phyloP scores from a whole-genome alignment of 2,329 filamentous ascomycete species.

The Paecilomyces formosus region DNA sequence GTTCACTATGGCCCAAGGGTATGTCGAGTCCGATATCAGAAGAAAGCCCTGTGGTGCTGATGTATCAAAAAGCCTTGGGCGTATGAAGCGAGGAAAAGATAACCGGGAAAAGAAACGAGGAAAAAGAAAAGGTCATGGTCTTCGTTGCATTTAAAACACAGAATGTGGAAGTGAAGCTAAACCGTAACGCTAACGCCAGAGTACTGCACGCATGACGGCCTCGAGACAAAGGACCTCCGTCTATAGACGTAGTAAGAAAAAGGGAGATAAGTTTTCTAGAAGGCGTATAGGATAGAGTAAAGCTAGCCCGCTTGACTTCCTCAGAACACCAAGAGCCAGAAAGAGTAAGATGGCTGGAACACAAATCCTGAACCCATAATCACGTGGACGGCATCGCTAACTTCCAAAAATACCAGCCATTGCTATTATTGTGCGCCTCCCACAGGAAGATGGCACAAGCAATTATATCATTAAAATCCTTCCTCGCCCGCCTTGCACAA shows the following conservation, averaged over 20 bases:
- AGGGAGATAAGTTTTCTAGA: not conserved
- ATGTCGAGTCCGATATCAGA: not conserved
- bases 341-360: not conserved
- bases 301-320: not conserved
- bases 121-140: not conserved
- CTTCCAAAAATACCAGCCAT: not conserved
- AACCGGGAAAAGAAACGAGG: not conserved
- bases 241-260: not conserved
- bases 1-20: not conserved
- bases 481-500: constrained; percentile 95
- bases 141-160: not conserved
- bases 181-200: not conserved
- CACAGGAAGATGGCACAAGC: not conserved
- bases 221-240: not conserved
- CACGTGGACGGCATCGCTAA: not conserved
- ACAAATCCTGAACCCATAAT: not conserved
- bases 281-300: not conserved
- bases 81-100: not conserved
- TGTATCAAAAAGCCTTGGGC: not conserved
- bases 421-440: not conserved
- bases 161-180: not conserved
- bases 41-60: not conserved
- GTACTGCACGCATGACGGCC: not conserved
- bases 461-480: constrained; percentile 55
- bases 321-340: not conserved